Conservation (phyloP, 2,329 filamentous ascomycete genomes). For the Arthrocladium fulminans region DNA sequence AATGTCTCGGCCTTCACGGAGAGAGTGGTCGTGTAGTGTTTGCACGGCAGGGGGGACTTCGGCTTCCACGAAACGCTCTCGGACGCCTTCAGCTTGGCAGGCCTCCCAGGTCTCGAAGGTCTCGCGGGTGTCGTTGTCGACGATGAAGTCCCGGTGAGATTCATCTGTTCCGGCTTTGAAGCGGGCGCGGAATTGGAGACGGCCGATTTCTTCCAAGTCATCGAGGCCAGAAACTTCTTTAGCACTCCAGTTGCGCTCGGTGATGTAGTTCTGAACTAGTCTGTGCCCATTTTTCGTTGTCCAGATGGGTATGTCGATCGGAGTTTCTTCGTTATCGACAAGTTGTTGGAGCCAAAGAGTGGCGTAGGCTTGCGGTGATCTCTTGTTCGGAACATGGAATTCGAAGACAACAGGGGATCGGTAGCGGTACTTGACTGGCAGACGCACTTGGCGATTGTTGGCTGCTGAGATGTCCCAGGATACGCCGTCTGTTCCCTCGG, state of each 20-base stretch:
- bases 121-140: constrained; percentile 80
- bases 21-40: constrained; percentile 69
- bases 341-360: constrained; percentile 80
- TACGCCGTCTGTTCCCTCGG: constrained; percentile 51
- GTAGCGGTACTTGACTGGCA: constrained; percentile 86
- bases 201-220: constrained; percentile 69
- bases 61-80: constrained; percentile 58
- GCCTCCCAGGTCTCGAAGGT: constrained; percentile 94
- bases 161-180: constrained; percentile 90
- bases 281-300: constrained; percentile 65
- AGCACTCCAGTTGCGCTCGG: constrained; percentile 60
- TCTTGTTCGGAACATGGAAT: constrained; percentile 62
- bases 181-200: constrained; percentile 66
- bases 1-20: constrained; percentile 71
- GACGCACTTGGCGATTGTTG: constrained; percentile 51
- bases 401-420: constrained; percentile 84
- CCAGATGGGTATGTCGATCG: constrained; percentile 87
- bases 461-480: constrained; percentile 50
- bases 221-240: constrained; percentile 60
- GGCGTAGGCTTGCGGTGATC: constrained; percentile 64
- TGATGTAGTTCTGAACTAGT: constrained; percentile 87
- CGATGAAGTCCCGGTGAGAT: constrained; percentile 72
- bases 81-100: constrained; percentile 78
- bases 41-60: constrained; percentile 66
- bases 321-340: constrained; percentile 65